Conservation (phyloP, 2,329 filamentous ascomycete species). For the Cladobotryum protrusum region DNA sequence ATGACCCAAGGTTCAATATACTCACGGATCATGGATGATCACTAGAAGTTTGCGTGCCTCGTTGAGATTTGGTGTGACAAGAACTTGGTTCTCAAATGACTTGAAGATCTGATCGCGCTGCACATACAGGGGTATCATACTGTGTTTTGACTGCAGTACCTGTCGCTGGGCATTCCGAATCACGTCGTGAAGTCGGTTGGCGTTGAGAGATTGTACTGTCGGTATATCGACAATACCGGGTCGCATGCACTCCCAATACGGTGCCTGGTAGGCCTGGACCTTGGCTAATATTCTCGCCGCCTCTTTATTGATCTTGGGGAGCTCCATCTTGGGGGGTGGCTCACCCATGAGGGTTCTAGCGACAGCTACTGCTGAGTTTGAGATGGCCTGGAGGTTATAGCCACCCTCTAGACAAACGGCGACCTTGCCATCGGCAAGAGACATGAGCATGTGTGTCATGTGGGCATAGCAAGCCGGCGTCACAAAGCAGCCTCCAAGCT, state of each 20-base stretch:
- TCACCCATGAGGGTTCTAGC: slow-evolving; percentile 93
- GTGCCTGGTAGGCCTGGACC: slow-evolving; percentile 55
- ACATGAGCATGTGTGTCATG: slow-evolving; percentile 99
- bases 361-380: slow-evolving; percentile 84
- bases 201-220: slow-evolving; percentile 45
- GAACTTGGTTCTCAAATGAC: slow-evolving; percentile 78
- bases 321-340: slow-evolving; percentile 60
- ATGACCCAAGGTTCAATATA: slow-evolving; percentile 13
- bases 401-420: slow-evolving; percentile 92
- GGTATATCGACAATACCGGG: slow-evolving; percentile 54
- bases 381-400: slow-evolving; percentile 91
- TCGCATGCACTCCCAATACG: slow-evolving; percentile 85
- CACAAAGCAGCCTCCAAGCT: slow-evolving; percentile 88
- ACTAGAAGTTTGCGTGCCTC: slow-evolving; percentile 65
- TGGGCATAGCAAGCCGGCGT: slow-evolving; percentile 89
- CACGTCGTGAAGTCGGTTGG: slow-evolving; percentile 68
- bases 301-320: slow-evolving; percentile 52
- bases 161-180: slow-evolving; percentile 72
- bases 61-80: slow-evolving; percentile 69
- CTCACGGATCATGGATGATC: slow-evolving; percentile 86
- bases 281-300: slow-evolving; percentile 51
- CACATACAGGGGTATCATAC: slow-evolving; percentile 76
- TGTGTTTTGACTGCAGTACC: slow-evolving; percentile 62
- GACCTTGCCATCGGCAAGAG: slow-evolving; percentile 79
- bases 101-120: slow-evolving; percentile 66